Percentiles rank a stretch among this genome's conserved stretches.
phyloP scores from a whole-genome alignment of 2,329 filamentous ascomycete species.

The Monosporascus sp. region DNA sequence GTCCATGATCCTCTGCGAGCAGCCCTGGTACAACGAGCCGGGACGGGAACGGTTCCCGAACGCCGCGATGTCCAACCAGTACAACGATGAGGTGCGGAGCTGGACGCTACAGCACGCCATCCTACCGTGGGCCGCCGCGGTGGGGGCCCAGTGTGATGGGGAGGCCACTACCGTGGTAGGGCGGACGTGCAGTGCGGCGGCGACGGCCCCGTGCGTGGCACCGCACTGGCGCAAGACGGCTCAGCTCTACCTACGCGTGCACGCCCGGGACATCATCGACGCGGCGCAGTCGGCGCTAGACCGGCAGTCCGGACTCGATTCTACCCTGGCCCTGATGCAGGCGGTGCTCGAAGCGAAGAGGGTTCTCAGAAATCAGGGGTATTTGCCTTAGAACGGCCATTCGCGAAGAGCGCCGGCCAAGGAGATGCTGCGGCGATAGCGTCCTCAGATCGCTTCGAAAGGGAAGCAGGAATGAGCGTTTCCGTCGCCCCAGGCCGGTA shows the following conservation, averaged over 20 bases:
- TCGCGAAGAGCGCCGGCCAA: no score
- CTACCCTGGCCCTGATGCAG: no score
- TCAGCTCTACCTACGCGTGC: conserved; percentile 5
- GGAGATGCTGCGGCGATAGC: no score
- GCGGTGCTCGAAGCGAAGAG: no score
- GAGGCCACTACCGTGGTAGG: background rate
- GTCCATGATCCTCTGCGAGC: conserved; percentile 49
- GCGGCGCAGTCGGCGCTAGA: background rate
- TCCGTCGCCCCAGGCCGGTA: no score
- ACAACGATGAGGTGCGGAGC: conserved; percentile 24
- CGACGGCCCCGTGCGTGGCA: background rate
- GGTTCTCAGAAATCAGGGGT: no score
- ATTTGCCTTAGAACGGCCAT: no score
- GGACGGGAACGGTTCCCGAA: conserved; percentile 24
- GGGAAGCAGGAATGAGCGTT: no score
- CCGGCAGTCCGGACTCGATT: no score
- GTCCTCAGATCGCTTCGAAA: no score
- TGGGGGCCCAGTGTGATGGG: background rate
- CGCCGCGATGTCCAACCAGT: conserved; percentile 16
- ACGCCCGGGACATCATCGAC: conserved; percentile 6
- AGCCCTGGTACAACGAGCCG: conserved; percentile 53
- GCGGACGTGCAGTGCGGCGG: no score
- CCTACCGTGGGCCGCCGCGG: conserved; percentile 13
- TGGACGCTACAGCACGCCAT: conserved; percentile 27
- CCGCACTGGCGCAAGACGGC: conserved; percentile 10